Base-by-base conservation (phyloP, 2,329 filamentous ascomycete species). In the Fusarium citri region DNA sequence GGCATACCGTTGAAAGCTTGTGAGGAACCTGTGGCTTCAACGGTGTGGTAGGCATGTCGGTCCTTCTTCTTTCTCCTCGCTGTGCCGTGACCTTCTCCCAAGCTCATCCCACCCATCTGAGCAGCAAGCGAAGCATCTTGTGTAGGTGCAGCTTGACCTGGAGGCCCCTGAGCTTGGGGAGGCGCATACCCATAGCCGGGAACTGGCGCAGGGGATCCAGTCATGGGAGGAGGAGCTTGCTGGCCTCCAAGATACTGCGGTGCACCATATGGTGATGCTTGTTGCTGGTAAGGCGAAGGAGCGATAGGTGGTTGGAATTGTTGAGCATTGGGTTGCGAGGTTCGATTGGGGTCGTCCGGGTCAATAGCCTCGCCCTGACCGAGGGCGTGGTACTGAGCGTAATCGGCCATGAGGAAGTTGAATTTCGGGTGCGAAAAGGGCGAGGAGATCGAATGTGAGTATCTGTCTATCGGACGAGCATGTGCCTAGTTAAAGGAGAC, bases 1-100 rank as follows among this genome's bases (percentile, higher is more conserved):
- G 89, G 88, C 76, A 91, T 88, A 66, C 89, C 91, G 77, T 91
- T 91, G 81, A 92, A 92, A 14, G 89, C 83, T 76, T 92, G 89
- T 8, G 90, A 89, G 34, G 89, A 89, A 51, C 89, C 89, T 8
- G 85, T 85, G 23, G 92, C 89, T 70, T 95, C 93, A 55, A 98
- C 88, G 41, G 89, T 91, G 80, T 98, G 95, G 80, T 97, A 92
- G 69, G 94, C 95, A 81, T 98, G 95, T 64, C 94, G 89, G 79
- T 98, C 92, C 86, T 97, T 98, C 89, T 97, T 98, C 86, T 94
- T 93, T 80, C 85, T 92, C 78, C 89, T 86, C 60, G 81, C 81
- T 4, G 83, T 83, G 50, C 87, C 78, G 37, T 84, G 83, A 47
- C 84, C 79, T 34, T 78, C 77, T 34, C 86, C 89, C 72, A 97